Conservation (phyloP, 2,329 filamentous ascomycete species). For the Pestalotiopsis sp. region DNA sequence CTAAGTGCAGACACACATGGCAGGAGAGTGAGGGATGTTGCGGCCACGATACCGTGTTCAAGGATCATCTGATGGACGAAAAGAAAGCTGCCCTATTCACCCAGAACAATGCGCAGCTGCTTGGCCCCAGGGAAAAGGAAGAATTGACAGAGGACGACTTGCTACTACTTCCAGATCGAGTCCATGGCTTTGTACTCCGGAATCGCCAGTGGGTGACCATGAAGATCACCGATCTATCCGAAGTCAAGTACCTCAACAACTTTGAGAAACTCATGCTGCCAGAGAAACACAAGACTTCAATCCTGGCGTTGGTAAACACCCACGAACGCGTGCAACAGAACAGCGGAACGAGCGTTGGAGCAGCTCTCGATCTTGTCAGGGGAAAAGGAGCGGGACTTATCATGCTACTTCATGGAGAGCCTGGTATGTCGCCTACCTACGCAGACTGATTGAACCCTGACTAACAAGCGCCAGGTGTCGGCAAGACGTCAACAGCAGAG, state of each 20-base stretch:
- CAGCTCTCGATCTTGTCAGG: neutral
- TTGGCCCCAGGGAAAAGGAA: neutral
- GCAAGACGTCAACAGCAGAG: constrained; percentile 40
- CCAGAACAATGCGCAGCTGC: neutral
- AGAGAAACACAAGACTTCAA: constrained; percentile 1
- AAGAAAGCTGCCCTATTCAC: neutral
- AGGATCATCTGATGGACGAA: neutral
- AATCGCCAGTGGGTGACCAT: neutral
- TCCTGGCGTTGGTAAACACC: neutral
- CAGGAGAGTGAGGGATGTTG: neutral
- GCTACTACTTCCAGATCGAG: neutral
- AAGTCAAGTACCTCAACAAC: neutral
- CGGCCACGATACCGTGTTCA: neutral
- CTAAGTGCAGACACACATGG: neutral
- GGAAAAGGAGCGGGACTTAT: constrained; percentile 12
- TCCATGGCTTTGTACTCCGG: neutral
- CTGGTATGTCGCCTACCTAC: neutral
- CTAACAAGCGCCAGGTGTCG: constrained; percentile 43
- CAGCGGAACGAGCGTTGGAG: neutral
- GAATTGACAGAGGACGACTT: neutral
- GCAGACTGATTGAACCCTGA: constrained; percentile 38
- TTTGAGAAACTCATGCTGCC: neutral
- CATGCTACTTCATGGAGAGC: constrained; percentile 16
- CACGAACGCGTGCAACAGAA: neutral
- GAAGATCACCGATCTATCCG: neutral